These are phyloP conservation scores for Nepenthes gracilis DNA, from an alignment of 148 eudicot genomes.

Conservation along the genomic window DNA sequence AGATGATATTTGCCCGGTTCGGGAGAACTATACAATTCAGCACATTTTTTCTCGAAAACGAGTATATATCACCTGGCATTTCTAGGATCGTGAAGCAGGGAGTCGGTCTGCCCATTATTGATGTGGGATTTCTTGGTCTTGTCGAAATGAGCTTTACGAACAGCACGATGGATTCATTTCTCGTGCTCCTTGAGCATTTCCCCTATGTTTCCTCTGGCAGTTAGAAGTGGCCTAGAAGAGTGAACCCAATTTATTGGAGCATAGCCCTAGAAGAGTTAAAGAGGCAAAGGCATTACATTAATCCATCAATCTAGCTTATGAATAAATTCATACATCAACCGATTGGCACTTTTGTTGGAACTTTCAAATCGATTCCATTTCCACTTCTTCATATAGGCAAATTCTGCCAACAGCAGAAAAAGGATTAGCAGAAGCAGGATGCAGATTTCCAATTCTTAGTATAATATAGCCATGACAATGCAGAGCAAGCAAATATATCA, in stretches of 20 bases:
- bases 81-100: conserved; percentile 18
- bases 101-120: conserved; percentile 46
- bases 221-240: conserved; percentile 61
- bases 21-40: no score
- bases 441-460: no score
- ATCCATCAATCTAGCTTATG: background rate
- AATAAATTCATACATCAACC: no score
- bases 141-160: conserved; percentile 55
- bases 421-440: no score
- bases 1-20: no score
- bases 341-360: no score
- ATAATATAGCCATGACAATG: no score
- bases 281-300: background rate
- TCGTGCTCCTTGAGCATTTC: conserved; percentile 74
- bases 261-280: conserved; percentile 15
- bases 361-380: no score
- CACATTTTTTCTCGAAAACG: no score
- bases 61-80: background rate
- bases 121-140: conserved; percentile 30
- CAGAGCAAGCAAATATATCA: no score
- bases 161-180: conserved; percentile 51
- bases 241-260: conserved; percentile 34
- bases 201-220: conserved; percentile 44
- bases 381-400: no score
- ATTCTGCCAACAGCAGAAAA: no score